These are phyloP conservation scores for Arthrobotrys sinensis DNA, from an alignment of 2,329 filamentous ascomycete species.

Conservation along the genomic window DNA sequence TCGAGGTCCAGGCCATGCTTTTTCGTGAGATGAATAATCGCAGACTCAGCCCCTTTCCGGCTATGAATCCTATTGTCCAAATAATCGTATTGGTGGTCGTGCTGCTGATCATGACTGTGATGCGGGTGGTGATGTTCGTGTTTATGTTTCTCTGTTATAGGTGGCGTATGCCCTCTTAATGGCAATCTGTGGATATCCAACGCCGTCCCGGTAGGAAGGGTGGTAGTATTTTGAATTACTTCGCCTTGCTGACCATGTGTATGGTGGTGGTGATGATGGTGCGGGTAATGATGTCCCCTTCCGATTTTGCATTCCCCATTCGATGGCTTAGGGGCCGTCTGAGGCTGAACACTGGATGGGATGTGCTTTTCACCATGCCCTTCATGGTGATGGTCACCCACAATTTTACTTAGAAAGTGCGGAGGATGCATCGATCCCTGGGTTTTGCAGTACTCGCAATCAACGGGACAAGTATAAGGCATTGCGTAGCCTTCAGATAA, in stretches of 20 bases:
- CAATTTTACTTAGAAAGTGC: constrained; percentile 27
- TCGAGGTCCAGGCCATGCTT: constrained; percentile 58
- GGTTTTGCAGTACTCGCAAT: constrained; percentile 46
- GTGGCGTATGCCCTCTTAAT: constrained; percentile 41
- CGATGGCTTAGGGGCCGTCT: constrained; percentile 34
- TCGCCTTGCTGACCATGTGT: constrained; percentile 42
- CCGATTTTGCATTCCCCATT: constrained; percentile 48
- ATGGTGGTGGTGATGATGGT: constrained; percentile 59
- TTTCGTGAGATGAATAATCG: constrained; percentile 54
- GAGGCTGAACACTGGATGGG: neutral
- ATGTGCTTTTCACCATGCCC: constrained; percentile 16
- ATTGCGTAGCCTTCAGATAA: constrained; percentile 20
- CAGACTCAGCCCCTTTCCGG: constrained; percentile 49
- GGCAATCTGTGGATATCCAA: constrained; percentile 41
- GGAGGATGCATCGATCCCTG: constrained; percentile 33
- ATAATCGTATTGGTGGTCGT: constrained; percentile 38
- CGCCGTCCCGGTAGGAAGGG: neutral
- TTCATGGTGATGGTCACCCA: constrained; percentile 30
- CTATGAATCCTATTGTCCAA: constrained; percentile 42
- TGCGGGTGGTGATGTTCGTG: constrained; percentile 7
- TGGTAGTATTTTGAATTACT: neutral
- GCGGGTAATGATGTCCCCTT: constrained; percentile 48
- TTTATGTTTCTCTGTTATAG: constrained; percentile 9
- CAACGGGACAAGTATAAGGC: constrained; percentile 41
- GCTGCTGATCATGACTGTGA: constrained; percentile 17